Evolutionary conservation across 768 basidiomycete species (phyloP), one percentile per base, ranked within the genome.

Genomic region (Suillus luteus): DNA sequence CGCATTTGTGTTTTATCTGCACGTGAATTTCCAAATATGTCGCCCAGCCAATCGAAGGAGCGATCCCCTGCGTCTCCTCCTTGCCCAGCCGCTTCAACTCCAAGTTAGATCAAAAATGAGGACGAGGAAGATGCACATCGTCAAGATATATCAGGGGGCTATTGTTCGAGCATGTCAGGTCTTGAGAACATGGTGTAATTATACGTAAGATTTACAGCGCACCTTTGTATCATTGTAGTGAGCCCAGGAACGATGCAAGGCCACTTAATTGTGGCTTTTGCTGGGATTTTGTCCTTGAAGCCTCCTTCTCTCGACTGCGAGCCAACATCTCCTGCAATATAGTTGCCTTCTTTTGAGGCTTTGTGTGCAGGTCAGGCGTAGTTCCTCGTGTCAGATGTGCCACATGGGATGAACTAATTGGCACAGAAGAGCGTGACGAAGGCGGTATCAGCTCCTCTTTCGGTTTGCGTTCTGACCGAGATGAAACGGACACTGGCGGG

Each of bases 311-410:
- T 68, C 82, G 84, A 65, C 88, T 89, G 46, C 84, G 83, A 33
- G 82, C 81, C 40, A 92, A 78, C 79, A 93, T 82, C 49, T 85
- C 82, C 71, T 86, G 88, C 48, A 93, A 70, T 11, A 81, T 81
- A 1, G 46, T 48, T 1, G 81, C 73, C 67, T 82, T 84, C 72
- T 85, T 86, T 74, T 88, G 89, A 12, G 78, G 71, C 11, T 81
- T 79, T 9, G 76, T 61, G 60, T 78, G 82, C 6, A 70, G 64
- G 46, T n/a, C 19, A 22, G 60, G 24, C 12, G 15, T 40, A n/a
- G 9, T 41, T 38, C 27, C 14, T n/a, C n/a, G 40, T 43, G 40
- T 19, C 10, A 15, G 10, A 12, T 58, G 24, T 35, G n/a, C 15
- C 24, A n/a, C 22, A 19, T 24, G 37, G 37, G 67, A 60, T 38